Evolutionary conservation across 2,329 filamentous ascomycete species (phyloP), one percentile per base, ranked within the genome.

Genomic region (Alternaria sp.): DNA sequence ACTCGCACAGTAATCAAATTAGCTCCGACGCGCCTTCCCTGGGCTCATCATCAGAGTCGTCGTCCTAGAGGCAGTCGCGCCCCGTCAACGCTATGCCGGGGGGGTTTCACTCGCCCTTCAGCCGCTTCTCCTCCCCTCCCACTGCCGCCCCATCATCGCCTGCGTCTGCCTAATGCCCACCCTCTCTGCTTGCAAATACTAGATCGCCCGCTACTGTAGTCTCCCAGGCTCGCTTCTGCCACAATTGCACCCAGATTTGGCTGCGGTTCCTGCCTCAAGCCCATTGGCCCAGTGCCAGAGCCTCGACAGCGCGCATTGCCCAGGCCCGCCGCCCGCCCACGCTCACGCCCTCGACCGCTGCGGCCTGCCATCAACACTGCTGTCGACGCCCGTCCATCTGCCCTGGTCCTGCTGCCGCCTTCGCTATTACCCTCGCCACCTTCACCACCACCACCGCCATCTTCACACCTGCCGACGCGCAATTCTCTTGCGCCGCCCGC

Each of bases 321-420:
- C 66, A 59, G 44, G 43, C 57, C 41, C 48, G 44, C 57, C 43
- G 67, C 63, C 65, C 62, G 55, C 63, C 67, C 64, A 60, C 64
- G 66, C 64, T 65, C 69, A 42, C 54, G 34, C 42, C 59, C 61
- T 52, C 60, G 64, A 61, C 72, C 68, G 64, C 71, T 69, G 69
- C 67, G 58, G 26, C 57, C 69, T 61, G 62, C 57, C 18, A 16
- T 46, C 67, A 59, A 64, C 70, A 74, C 73, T 72, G 71, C 70
- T 64, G 65, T 74, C 62, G 48, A 49, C 67, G 49, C 53, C 66
- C 59, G 59, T 64, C 64, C 64, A 69, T 68, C 64, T 64, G 59
- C 65, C 69, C 61, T 58, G 63, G 62, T 61, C 52, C 59, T 58
- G 44, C 57, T 52, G 41, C 47, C 52, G 46, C 57, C 16, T 38